phyloP scores from a whole-genome alignment of 805 yeast genomes.

The Suhomyces sp. region DNA sequence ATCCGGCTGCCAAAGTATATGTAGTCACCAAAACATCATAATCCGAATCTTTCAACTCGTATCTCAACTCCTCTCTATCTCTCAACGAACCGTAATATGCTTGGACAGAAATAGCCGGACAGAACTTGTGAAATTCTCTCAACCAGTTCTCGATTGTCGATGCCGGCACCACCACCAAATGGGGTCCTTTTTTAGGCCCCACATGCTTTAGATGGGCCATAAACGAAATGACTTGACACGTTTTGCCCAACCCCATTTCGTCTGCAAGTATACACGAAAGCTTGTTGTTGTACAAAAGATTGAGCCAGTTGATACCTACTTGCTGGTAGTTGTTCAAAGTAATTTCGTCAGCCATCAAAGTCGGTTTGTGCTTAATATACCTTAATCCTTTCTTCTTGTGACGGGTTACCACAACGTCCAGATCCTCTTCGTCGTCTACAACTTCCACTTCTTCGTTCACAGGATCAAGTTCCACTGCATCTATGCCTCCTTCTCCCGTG shows the following conservation, averaged over 20 bases:
- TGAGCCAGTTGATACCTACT: slow-evolving; percentile 95
- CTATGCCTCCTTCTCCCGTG: slow-evolving; percentile 67
- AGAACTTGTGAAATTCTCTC: slow-evolving; percentile 85
- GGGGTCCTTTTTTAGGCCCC: slow-evolving; percentile 66
- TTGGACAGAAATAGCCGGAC: slow-evolving; percentile 77
- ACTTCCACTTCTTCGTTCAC: slow-evolving; percentile 21
- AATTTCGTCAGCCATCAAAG: slow-evolving; percentile 56
- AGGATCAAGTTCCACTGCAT: slow-evolving; percentile 51
- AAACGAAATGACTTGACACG: slow-evolving; percentile 93
- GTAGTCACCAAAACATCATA: slow-evolving; percentile 94
- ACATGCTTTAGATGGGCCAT: slow-evolving; percentile 76
- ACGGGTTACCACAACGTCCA: slow-evolving; percentile 23
- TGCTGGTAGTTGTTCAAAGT: slow-evolving; percentile 86
- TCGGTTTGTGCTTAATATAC: slow-evolving; percentile 72
- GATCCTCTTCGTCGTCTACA: slow-evolving; percentile 32
- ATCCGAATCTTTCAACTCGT: slow-evolving; percentile 52
- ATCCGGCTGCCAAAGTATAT: slow-evolving; percentile 85
- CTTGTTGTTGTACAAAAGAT: slow-evolving; percentile 68
- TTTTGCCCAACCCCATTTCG: slow-evolving; percentile 98
- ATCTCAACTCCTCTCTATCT: slow-evolving; percentile 83
- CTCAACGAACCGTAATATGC: slow-evolving; percentile 89
- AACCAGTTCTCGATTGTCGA: slow-evolving; percentile 98
- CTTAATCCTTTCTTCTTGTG: slow-evolving; percentile 21
- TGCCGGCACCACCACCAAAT: slow-evolving; percentile 91
- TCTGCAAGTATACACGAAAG: slow-evolving; percentile 94